Evolutionary conservation across 768 basidiomycete species (phyloP).

Genomic region (Suillus tomentosus): DNA sequence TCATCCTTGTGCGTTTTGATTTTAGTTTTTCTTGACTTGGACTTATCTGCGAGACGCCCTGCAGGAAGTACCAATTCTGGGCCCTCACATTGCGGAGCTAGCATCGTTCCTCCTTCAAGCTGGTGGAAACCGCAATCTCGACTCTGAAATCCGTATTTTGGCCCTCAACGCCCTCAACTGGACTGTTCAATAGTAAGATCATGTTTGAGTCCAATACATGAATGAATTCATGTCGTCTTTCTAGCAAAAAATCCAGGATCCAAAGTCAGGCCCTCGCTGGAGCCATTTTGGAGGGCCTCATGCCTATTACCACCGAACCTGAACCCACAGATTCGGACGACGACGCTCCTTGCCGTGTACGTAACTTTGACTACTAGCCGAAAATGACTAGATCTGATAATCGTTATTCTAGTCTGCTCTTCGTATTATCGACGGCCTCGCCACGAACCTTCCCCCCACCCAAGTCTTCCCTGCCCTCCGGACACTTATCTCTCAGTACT

Average conservation of each 20-base stretch:
- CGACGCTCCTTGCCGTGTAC: slow-evolving; percentile 86
- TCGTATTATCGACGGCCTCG: slow-evolving; percentile 90
- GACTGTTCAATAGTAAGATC: slow-evolving; percentile 90
- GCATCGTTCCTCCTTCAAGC: slow-evolving; percentile 86
- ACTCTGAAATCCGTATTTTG: slow-evolving; percentile 82
- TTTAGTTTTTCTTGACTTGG: neutral
- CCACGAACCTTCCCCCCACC: slow-evolving; percentile 88
- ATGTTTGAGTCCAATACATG: neutral
- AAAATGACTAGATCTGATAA: slow-evolving; percentile 14
- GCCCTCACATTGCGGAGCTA: slow-evolving; percentile 84
- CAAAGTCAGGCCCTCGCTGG: slow-evolving; percentile 83
- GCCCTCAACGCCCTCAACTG: slow-evolving; percentile 93
- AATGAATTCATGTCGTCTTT: slow-evolving; percentile 16
- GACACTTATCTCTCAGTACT: slow-evolving; percentile 79
- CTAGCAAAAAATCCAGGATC: slow-evolving; percentile 94
- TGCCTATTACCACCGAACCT: slow-evolving; percentile 92
- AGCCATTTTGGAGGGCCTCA: slow-evolving; percentile 85
- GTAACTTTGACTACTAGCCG: slow-evolving; percentile 26
- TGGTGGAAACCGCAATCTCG: slow-evolving; percentile 76
- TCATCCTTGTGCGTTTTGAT: slow-evolving; percentile 71
- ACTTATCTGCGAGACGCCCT: slow-evolving; percentile 15
- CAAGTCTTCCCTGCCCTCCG: slow-evolving; percentile 96
- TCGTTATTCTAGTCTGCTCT: slow-evolving; percentile 70
- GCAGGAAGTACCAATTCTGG: slow-evolving; percentile 92
- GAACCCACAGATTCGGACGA: slow-evolving; percentile 95